These are phyloP conservation scores for Tardiomyces depauwii DNA, from an alignment of 1,139 yeast species.

Conservation along the genomic window DNA sequence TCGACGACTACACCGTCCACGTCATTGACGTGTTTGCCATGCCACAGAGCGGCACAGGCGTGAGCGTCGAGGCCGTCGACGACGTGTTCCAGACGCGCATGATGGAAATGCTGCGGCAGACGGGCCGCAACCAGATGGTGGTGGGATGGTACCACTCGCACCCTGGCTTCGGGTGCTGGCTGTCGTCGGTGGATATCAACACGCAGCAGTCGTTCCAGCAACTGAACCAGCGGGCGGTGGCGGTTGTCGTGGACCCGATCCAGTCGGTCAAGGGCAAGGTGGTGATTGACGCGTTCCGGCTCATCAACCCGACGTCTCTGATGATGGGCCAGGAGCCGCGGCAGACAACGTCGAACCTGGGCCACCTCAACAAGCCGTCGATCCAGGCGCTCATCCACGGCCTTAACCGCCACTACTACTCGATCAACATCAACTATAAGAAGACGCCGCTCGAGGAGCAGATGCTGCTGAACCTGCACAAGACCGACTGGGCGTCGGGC, in stretches of 20 bases:
- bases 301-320: conserved; percentile 76
- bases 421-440: conserved; percentile 87
- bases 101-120: conserved; percentile 99
- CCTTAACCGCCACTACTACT: conserved; percentile 91
- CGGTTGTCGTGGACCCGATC: conserved; percentile 95
- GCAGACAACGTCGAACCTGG: conserved; percentile 93
- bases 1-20: conserved; percentile 94
- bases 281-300: conserved; percentile 95
- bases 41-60: conserved; percentile 97
- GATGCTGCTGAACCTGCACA: conserved; percentile 89
- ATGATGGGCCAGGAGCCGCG: conserved; percentile 98
- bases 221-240: conserved; percentile 88
- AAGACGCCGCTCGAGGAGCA: conserved; percentile 89
- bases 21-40: conserved; percentile 97
- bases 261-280: conserved; percentile 96
- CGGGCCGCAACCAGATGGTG: conserved; percentile 95
- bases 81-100: conserved; percentile 97
- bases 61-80: conserved; percentile 97
- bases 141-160: conserved; percentile 71
- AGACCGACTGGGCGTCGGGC: conserved; percentile 94
- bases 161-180: conserved; percentile 99
- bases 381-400: conserved; percentile 97
- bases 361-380: conserved; percentile 93
- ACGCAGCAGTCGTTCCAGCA: conserved; percentile 94
- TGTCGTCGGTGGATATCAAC: conserved; percentile 92